phyloP scores from a whole-genome alignment of 2,329 filamentous ascomycete species.

The Orbilia oligospora region DNA sequence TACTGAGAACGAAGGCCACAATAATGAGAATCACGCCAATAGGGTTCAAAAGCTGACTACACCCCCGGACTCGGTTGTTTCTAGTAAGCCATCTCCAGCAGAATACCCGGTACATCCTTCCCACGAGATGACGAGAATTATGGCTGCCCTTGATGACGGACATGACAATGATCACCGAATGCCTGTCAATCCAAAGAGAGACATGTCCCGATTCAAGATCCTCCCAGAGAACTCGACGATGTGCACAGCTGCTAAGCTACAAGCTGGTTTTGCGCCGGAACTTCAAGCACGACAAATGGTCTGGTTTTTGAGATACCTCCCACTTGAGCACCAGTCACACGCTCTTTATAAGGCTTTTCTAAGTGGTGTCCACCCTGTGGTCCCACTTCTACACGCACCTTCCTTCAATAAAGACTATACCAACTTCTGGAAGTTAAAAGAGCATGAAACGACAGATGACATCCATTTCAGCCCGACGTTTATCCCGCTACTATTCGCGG shows the following conservation, averaged over 20 bases:
- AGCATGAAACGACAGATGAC: conserved; percentile 59
- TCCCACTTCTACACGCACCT: conserved; percentile 63
- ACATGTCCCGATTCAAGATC: conserved; percentile 44
- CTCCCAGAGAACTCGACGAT: conserved; percentile 55
- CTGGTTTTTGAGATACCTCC: conserved; percentile 56
- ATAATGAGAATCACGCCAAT: background rate
- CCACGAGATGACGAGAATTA: conserved; percentile 44
- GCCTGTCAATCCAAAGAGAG: conserved; percentile 46
- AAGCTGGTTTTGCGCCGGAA: conserved; percentile 54
- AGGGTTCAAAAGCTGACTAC: background rate
- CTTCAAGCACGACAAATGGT: conserved; percentile 53
- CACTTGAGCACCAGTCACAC: conserved; percentile 57
- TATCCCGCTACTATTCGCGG: conserved; percentile 62
- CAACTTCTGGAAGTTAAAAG: conserved; percentile 62
- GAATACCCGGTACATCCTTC: conserved; percentile 11
- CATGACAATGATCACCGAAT: conserved; percentile 28
- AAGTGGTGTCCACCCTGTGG: conserved; percentile 63
- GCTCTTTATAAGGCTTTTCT: conserved; percentile 63
- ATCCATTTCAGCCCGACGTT: conserved; percentile 62
- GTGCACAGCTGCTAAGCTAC: conserved; percentile 53
- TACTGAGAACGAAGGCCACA: background rate
- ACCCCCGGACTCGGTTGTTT: conserved; percentile 27
- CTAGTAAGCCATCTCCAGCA: conserved; percentile 14
- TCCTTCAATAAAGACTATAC: conserved; percentile 62
- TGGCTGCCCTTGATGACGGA: conserved; percentile 51